phyloP scores from a whole-genome alignment of 257 asterid species.

The Sherardia arvensis region DNA sequence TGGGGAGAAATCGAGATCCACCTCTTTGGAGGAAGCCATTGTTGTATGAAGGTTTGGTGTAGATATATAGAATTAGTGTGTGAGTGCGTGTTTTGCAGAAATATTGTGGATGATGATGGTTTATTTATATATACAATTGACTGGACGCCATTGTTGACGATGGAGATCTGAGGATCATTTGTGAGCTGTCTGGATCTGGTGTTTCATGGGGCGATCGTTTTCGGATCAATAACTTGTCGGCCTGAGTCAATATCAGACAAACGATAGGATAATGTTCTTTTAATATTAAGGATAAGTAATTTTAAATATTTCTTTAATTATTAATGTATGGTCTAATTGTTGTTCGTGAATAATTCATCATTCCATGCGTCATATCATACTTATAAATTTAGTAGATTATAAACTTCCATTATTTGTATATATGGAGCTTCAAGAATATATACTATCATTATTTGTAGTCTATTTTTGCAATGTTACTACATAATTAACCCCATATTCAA shows the following conservation, averaged over 20 bases:
- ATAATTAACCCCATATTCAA: too few relatives aligned
- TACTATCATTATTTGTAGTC: too few relatives aligned
- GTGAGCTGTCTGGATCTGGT: too few relatives aligned
- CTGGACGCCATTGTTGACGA: background rate
- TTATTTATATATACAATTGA: background rate
- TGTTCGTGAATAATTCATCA: too few relatives aligned
- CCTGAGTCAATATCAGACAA: background rate
- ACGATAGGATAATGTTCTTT: background rate
- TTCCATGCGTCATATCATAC: too few relatives aligned
- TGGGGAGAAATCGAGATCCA: constrained; percentile 12
- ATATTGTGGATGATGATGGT: background rate
- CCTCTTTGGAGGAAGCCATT: constrained; percentile 8
- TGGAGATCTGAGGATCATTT: background rate
- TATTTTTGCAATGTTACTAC: too few relatives aligned
- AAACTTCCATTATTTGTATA: too few relatives aligned
- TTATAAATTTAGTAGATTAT: too few relatives aligned
- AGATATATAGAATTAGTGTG: background rate
- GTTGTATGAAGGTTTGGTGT: background rate
- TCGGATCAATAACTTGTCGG: background rate
- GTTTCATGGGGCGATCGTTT: background rate
- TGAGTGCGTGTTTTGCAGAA: background rate
- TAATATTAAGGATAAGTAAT: too few relatives aligned
- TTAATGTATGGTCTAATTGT: too few relatives aligned
- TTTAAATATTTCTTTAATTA: too few relatives aligned
- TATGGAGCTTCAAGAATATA: too few relatives aligned